phyloP scores from a whole-genome alignment of 352 stramenopile species.

The Phytophthora boehmeriae region DNA sequence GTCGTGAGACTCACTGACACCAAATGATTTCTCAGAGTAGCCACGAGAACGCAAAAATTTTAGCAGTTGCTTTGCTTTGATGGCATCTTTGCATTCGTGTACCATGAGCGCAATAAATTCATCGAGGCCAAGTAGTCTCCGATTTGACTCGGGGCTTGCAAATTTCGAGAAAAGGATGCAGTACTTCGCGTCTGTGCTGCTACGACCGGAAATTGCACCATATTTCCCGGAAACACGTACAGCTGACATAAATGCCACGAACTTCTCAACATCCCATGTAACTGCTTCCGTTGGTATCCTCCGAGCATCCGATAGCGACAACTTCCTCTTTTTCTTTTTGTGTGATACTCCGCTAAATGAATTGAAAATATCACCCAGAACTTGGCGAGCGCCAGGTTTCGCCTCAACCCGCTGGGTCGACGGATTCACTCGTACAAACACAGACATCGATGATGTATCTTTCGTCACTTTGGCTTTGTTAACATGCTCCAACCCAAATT shows the following conservation, averaged over 20 bases:
- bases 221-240: constrained; percentile 25
- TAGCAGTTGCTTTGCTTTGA: constrained; percentile 50
- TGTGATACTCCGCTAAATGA: constrained; percentile 40
- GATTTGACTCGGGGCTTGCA: constrained; percentile 39
- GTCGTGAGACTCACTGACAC: constrained; percentile 8
- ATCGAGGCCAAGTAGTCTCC: constrained; percentile 36
- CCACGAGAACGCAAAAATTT: constrained; percentile 54
- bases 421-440: constrained; percentile 25
- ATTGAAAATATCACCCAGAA: constrained; percentile 46
- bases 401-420: constrained; percentile 26
- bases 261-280: constrained; percentile 73
- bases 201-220: constrained; percentile 7
- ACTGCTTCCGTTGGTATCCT: constrained; percentile 9
- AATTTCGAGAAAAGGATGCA: constrained; percentile 80
- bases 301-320: constrained; percentile 23
- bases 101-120: constrained; percentile 52
- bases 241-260: constrained; percentile 55
- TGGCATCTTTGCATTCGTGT: constrained; percentile 46
- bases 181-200: constrained; percentile 33
- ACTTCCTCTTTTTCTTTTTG: constrained; percentile 65
- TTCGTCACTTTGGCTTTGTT: constrained; percentile 18
- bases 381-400: constrained; percentile 31
- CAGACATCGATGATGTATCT: constrained; percentile 10
- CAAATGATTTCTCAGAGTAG: constrained; percentile 43
- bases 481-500: constrained; percentile 31